Conservation (phyloP, 192 early-diverging fungal species). For the Coemansia sp. region DNA sequence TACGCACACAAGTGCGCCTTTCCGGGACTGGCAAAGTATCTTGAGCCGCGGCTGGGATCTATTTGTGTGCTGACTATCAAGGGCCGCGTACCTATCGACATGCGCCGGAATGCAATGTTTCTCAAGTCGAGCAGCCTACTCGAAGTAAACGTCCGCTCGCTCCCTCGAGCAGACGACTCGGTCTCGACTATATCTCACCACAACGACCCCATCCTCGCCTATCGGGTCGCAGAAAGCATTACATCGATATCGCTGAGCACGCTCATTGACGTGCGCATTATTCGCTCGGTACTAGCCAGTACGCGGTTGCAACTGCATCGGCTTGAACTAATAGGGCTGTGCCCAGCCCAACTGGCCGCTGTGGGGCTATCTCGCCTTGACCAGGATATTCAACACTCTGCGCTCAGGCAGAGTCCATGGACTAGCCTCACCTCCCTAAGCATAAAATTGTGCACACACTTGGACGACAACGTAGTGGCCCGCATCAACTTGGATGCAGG, state of each 20-base stretch:
- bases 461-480: not conserved
- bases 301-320: constrained; percentile 6
- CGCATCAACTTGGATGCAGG: constrained; percentile 13
- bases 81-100: constrained; percentile 47
- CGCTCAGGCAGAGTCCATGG: not conserved
- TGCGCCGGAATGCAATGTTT: constrained; percentile 37
- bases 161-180: constrained; percentile 29
- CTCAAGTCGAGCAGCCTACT: constrained; percentile 12
- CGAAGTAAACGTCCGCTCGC: constrained; percentile 27
- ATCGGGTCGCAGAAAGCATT: constrained; percentile 5
- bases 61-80: constrained; percentile 26
- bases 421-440: constrained; percentile 1
- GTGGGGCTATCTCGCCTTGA: constrained; percentile 10
- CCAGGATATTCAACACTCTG: not conserved
- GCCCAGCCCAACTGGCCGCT: constrained; percentile 17
- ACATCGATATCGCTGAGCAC: constrained; percentile 25
- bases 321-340: constrained; percentile 28
- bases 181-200: constrained; percentile 20
- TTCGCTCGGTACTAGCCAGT: constrained; percentile 14
- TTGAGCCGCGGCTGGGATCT: constrained; percentile 36
- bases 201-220: constrained; percentile 23
- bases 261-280: constrained; percentile 37
- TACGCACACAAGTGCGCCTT: constrained; percentile 53
- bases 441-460: constrained; percentile 10
- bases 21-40: constrained; percentile 38